These are phyloP conservation scores for Inosperma sp. DNA, from an alignment of 768 basidiomycete genomes.

Conservation along the genomic window DNA sequence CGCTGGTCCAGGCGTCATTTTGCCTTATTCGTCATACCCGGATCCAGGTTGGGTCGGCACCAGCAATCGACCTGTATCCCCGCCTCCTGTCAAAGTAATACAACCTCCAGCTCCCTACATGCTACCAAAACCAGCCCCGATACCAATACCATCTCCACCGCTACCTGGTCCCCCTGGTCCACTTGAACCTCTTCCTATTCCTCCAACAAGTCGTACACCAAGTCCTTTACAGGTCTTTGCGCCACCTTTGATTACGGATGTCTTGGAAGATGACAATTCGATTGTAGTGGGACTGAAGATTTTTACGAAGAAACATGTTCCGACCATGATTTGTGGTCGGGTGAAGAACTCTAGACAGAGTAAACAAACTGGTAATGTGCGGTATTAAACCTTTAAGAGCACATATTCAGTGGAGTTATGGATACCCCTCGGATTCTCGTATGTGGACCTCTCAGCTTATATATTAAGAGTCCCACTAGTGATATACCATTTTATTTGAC, in stretches of 20 bases:
- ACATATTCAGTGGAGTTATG: no score
- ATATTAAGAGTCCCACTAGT: no score
- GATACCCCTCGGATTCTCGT: no score
- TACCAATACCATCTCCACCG: neutral
- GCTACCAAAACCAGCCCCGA: neutral
- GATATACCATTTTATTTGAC: no score
- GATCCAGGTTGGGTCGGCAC: neutral
- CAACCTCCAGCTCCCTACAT: neutral
- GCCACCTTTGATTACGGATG: constrained; percentile 14
- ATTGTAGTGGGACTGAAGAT: constrained; percentile 26
- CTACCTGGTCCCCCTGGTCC: neutral
- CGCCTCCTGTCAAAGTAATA: neutral
- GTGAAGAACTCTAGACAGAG: constrained; percentile 12
- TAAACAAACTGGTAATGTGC: neutral
- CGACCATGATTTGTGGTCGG: constrained; percentile 22
- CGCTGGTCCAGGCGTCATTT: neutral
- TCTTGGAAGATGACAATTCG: constrained; percentile 26
- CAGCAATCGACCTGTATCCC: neutral
- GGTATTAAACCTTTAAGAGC: constrained; percentile 1
- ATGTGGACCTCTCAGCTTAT: no score
- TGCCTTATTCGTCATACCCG: no score
- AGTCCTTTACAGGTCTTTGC: constrained; percentile 11
- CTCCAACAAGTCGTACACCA: neutral
- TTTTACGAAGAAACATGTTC: constrained; percentile 22
- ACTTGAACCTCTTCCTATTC: neutral